Evolutionary conservation across 78 protist genomes (phyloP), one percentile per base, ranked within the genome.

Genomic region (Dictyostelium intermedium): DNA sequence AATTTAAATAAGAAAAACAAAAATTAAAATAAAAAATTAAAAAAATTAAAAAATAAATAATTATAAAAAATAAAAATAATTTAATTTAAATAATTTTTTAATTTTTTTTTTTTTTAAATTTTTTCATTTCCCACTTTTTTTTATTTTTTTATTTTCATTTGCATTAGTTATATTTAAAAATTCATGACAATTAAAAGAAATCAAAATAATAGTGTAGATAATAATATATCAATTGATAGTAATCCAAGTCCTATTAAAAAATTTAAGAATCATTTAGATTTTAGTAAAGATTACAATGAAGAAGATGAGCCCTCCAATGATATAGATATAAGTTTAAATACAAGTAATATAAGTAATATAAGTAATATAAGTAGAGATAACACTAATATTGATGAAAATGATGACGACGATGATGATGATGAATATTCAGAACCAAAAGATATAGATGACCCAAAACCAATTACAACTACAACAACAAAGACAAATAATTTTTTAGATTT

Each of bases 211-310:
- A 70, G 23, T 81, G 7, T 34, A 14, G 47, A 56, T 18, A 56
- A 32, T 82, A 60, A 60, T 37, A 0, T 16, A 41, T 43, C 60
- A 32, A 23, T 18, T 32, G 82, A 77, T 41, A 77, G 43, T 72
- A 77, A 41, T 41, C 82, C 82, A 3, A 77, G 50, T 77, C 82
- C 63, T 16, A 77, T 41, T 41, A 77, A 77, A 77, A 77, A 77
- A 43, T 16, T n/a, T 39, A 77, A 20, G 9, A 35, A 77, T 73
- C n/a, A 27, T n/a, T 35, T 35, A 25, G 81, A 73, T 73, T 73
- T 73, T 27, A 27, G 39, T 27, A 73, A 32, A 73, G 9, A 20
- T 20, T 73, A 27, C 6, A 35, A 30, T 37, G 53, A 73, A 35
- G 81, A 73, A 2, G 81, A 73, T 18, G 81, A 73, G 14, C 37